phyloP scores from a whole-genome alignment of 495 filamentous ascomycete genomes.

The Hypoxylon cercidicola region DNA sequence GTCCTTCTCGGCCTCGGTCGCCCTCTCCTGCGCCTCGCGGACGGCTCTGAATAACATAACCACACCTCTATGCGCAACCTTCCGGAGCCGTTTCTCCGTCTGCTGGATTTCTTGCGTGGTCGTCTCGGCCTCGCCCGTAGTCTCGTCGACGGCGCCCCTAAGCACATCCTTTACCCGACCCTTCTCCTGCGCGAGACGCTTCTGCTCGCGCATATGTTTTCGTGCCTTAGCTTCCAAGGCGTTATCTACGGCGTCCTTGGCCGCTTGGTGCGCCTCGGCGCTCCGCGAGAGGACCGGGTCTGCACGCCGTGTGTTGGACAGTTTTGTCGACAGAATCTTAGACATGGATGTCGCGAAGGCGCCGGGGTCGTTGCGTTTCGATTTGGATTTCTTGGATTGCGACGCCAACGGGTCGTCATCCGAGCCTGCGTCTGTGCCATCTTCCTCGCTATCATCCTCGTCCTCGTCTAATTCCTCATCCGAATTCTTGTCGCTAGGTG shows the following conservation, averaged over 20 bases:
- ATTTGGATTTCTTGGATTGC: conserved; percentile 57
- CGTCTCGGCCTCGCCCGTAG: conserved; percentile 56
- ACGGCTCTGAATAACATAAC: conserved; percentile 97
- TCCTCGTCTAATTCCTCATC: conserved; percentile 49
- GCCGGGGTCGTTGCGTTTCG: conserved; percentile 87
- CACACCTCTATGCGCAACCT: conserved; percentile 90
- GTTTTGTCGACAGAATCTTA: conserved; percentile 88
- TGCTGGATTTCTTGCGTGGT: conserved; percentile 70
- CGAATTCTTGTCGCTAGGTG: conserved; percentile 45
- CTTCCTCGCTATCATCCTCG: conserved; percentile 32
- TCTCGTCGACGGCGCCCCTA: conserved; percentile 57
- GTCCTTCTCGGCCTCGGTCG: conserved; percentile 74
- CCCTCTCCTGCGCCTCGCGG: conserved; percentile 87
- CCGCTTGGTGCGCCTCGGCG: conserved; percentile 70
- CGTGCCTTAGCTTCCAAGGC: conserved; percentile 84
- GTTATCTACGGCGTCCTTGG: conserved; percentile 72
- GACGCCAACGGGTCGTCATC: conserved; percentile 48
- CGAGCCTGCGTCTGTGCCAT: conserved; percentile 42
- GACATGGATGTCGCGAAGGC: conserved; percentile 92
- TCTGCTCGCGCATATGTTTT: conserved; percentile 80
- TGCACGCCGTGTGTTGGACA: conserved; percentile 77
- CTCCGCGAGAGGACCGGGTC: conserved; percentile 92
- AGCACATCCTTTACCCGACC: conserved; percentile 88
- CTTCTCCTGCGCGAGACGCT: conserved; percentile 82
- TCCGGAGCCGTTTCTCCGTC: conserved; percentile 81